Evolutionary conservation across 129 eudicot genomes (phyloP), one percentile per base, ranked within the genome.

Genomic region (Flaveria bidentis): DNA sequence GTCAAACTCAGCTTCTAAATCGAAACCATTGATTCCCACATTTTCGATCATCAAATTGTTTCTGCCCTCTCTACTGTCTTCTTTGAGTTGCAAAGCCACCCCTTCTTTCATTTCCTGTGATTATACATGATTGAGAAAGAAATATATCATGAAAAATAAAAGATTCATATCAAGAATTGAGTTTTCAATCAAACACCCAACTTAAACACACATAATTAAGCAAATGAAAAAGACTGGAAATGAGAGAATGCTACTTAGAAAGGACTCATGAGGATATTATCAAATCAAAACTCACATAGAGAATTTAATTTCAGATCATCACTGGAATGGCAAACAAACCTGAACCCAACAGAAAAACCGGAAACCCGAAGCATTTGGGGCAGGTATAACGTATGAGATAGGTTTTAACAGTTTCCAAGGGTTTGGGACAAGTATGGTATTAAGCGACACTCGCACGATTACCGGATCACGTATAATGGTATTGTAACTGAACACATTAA

Each of bases 41-140:
- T 36, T 76, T 70, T 45, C 72, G 2, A 64, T 69, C 53, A 58
- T 28, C 57, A 50, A 63, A 56, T 55, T 51, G 55, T 18, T 77
- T 62, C 72, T 78, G 39, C 23, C 69, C 74, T 52, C 76, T 41
- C 77, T 78, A 55, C 22, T 68, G 42, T 71, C 85, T 39, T 78
- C 78, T 62, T 65, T 80, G 55, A 74, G 28, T 66, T 76, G 67
- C 55, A 62, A 66, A 33, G 56, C 71, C 67, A 63, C 5, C 39
- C 56, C 86, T 53, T 76, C 86, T 49, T 69, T 82, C 76, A 76
- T 82, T 51, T 82, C 87, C 89, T 82, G 46, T 20, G 5, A 78
- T 13, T 42, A 33, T 23, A 33, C 36, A 17, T 44, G 14, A 16
- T 30, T 1, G 36, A 57, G 17, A 78, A 42, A 12, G 2, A 16